Base-by-base conservation (phyloP, 225 moss, liverwort and hornwort genomes). In the Bryum argenteum region DNA sequence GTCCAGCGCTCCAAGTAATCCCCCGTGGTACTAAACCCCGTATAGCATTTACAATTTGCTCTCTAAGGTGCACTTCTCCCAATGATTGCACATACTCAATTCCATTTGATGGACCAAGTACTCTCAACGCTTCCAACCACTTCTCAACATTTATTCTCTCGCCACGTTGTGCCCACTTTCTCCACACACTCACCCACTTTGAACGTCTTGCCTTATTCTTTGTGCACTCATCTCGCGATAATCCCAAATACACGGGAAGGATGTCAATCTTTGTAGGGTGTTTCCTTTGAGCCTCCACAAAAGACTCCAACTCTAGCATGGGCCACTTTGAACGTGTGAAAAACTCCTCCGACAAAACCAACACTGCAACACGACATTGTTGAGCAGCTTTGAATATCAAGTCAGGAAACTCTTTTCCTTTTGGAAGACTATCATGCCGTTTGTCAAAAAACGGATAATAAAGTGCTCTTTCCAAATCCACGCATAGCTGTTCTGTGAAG, bases 241-340 rank as follows among this genome's bases (percentile, higher is more conserved):
- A 22, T 58, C 41, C 5, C 20, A 69, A 58, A 15, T 65, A 65
- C 2, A 65, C 63, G 1, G 50, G 74, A 7, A 66, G 15, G 2
- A 66, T 42, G 4, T 2, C 4, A 20, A 40, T 2, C 17, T 37
- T 74, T 15, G 15, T 1, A 1, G 15, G 74, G 9, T 33, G 5
- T 11, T 19, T 19, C 20, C 19, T 53, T 3, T 53, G 53, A 5
- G 53, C n/a, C 0, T 66, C 11, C 58, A 39, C 66, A 48, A 74
- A 75, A 3, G 47, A 58, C 17, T 11, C 21, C 47, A 75, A 18
- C 58, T 75, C 75, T 16, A 67, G 19, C 75, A 67, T 66, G 59
- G 75, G 66, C 66, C 59, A 75, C 17, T 74, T 40, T 1, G 66
- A 19, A 8, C 19, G 13, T 5, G 66, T 66, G 23, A 66, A 74